Evolutionary conservation across 225 moss, liverwort and hornwort species (phyloP).

Genomic region (Polytrichum formosum): DNA sequence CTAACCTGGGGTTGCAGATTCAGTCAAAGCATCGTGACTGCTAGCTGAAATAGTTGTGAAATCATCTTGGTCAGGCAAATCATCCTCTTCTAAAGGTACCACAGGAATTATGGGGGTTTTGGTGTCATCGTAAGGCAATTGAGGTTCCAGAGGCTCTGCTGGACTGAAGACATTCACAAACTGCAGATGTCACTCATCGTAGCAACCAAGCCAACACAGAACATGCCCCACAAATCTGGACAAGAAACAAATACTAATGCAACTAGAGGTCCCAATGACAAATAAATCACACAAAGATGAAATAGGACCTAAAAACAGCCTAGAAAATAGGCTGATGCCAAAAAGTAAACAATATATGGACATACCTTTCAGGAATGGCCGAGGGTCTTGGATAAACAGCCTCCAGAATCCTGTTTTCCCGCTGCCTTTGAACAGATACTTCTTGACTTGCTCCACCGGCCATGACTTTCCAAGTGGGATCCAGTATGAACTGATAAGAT

Average conservation of each 20-base stretch:
- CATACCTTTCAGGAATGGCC: constrained; percentile 87
- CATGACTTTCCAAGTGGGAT: constrained; percentile 74
- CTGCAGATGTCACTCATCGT: neutral
- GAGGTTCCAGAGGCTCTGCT: constrained; percentile 78
- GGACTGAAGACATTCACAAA: constrained; percentile 54
- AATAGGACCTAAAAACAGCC: too few relatives aligned
- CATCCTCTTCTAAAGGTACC: constrained; percentile 90
- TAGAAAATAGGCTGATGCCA: too few relatives aligned
- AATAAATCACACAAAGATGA: too few relatives aligned
- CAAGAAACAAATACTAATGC: too few relatives aligned
- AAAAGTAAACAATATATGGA: neutral
- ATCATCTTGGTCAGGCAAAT: constrained; percentile 59
- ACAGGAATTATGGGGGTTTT: constrained; percentile 76
- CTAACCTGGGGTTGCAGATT: constrained; percentile 62
- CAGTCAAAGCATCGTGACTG: constrained; percentile 38
- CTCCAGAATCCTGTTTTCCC: constrained; percentile 82
- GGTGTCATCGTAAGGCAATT: constrained; percentile 54
- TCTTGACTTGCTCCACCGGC: constrained; percentile 84
- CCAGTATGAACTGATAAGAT: constrained; percentile 54
- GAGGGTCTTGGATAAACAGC: constrained; percentile 98
- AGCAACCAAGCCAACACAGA: too few relatives aligned
- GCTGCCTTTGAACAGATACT: constrained; percentile 58
- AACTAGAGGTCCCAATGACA: too few relatives aligned
- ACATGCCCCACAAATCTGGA: too few relatives aligned
- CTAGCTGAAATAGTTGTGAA: constrained; percentile 36